Conservation (phyloP, 2,329 filamentous ascomycete species). For the Botrytis deweyae region DNA sequence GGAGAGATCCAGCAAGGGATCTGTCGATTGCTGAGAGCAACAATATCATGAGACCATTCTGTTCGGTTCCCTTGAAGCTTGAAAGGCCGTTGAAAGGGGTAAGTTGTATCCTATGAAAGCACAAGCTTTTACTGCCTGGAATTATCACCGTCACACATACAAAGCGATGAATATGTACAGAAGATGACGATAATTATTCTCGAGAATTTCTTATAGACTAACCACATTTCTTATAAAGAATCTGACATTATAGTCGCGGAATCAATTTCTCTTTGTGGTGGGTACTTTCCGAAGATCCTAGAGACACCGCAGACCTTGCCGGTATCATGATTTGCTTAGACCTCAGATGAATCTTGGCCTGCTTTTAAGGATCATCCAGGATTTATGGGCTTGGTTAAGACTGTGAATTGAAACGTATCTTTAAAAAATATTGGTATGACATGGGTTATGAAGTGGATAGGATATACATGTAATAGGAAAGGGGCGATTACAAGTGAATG, state of each 20-base stretch:
- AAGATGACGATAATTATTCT: background rate
- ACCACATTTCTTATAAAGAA: background rate
- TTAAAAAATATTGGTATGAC: accelerated
- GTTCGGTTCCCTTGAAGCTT: background rate
- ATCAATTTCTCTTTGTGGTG: too few relatives aligned
- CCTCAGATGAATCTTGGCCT: background rate
- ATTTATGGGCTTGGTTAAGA: background rate
- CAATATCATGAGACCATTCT: background rate
- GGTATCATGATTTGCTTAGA: background rate
- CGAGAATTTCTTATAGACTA: background rate
- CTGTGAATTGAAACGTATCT: accelerated
- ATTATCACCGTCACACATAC: background rate
- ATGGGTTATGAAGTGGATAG: too few relatives aligned
- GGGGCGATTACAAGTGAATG: background rate
- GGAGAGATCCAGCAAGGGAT: background rate
- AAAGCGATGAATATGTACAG: background rate
- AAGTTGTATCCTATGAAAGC: background rate
- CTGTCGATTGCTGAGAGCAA: background rate
- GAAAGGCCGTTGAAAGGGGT: too few relatives aligned
- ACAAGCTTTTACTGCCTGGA: background rate
- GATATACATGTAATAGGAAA: accelerated
- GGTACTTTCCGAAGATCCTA: too few relatives aligned
- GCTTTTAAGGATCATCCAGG: accelerated
- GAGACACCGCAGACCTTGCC: background rate
- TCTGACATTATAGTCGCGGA: too few relatives aligned